A percentile compares a stretch with the other conserved stretches of the same genome.
These are phyloP conservation scores for Ascochyta clinopodiicola DNA, from an alignment of 2,329 filamentous ascomycete genomes.

Conservation along the genomic window DNA sequence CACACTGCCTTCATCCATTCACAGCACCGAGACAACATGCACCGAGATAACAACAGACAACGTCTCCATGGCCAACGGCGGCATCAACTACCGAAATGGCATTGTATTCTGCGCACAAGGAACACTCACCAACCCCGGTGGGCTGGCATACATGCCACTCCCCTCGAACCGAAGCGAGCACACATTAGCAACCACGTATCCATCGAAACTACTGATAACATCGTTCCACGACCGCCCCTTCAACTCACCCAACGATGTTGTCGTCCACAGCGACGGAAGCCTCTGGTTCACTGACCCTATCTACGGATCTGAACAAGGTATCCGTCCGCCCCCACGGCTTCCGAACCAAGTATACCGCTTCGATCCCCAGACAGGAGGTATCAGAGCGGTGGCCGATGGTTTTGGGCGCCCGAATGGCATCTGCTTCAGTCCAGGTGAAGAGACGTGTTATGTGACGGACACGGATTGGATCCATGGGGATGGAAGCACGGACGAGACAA, in stretches of 20 bases:
- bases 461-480: slow-evolving; percentile 38
- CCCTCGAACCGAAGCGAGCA: slow-evolving; percentile 16
- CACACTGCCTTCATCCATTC: slow-evolving; percentile 6
- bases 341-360: slow-evolving; percentile 49
- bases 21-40: slow-evolving; percentile 8
- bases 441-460: slow-evolving; percentile 52
- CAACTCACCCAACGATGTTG: slow-evolving; percentile 51
- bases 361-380: slow-evolving; percentile 43
- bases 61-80: slow-evolving; percentile 34
- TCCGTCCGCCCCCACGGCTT: slow-evolving; percentile 30
- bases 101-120: slow-evolving; percentile 47
- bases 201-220: slow-evolving; percentile 41
- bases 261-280: slow-evolving; percentile 48
- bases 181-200: slow-evolving; percentile 5
- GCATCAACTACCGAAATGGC: slow-evolving; percentile 38
- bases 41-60: slow-evolving; percentile 13
- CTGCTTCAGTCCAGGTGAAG: slow-evolving; percentile 50
- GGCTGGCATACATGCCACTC: slow-evolving; percentile 40
- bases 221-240: slow-evolving; percentile 54
- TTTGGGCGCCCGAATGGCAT: slow-evolving; percentile 53
- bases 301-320: slow-evolving; percentile 31
- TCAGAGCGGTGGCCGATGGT: slow-evolving; percentile 49
- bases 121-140: slow-evolving; percentile 33
- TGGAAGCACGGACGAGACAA: slow-evolving; percentile 17
- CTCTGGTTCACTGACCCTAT: slow-evolving; percentile 57